Conservation (phyloP, 352 stramenopile genomes). For the Phytophthora ramorum region DNA sequence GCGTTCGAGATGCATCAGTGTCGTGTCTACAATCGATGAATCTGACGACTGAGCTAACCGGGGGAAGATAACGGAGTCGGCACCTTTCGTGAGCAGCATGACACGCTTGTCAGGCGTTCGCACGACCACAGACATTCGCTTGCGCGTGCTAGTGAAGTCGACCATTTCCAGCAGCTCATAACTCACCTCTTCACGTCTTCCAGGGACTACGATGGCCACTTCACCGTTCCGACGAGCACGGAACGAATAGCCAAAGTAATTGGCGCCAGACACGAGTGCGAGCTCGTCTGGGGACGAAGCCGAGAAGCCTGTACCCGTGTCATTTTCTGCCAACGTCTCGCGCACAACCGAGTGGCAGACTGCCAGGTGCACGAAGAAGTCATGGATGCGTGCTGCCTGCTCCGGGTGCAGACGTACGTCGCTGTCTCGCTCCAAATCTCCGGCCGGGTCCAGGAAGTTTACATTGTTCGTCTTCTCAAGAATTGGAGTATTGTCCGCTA, state of each 20-base stretch:
- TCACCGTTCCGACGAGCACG: constrained; percentile 66
- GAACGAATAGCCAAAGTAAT: constrained; percentile 87
- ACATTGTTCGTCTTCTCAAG: constrained; percentile 75
- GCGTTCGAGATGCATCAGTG: constrained; percentile 79
- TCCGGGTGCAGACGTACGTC: constrained; percentile 51
- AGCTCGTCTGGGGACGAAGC: constrained; percentile 86
- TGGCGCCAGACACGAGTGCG: constrained; percentile 79
- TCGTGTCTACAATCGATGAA: constrained; percentile 55
- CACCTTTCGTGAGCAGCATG: constrained; percentile 84
- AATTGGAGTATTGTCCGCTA: constrained; percentile 69
- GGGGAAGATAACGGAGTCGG: constrained; percentile 86
- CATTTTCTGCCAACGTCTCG: constrained; percentile 58
- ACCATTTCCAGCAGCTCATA: constrained; percentile 96
- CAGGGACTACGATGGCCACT: constrained; percentile 59
- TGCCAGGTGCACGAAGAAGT: constrained; percentile 82
- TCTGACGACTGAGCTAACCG: constrained; percentile 39
- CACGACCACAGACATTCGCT: constrained; percentile 99
- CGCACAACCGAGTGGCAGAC: constrained; percentile 89
- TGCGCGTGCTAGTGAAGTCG: constrained; percentile 98
- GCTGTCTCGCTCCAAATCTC: constrained; percentile 65
- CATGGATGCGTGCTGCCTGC: constrained; percentile 77
- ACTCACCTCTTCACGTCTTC: constrained; percentile 43
- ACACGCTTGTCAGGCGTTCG: constrained; percentile 72
- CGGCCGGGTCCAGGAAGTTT: constrained; percentile 80
- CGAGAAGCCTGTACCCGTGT: constrained; percentile 64